Base-by-base conservation (phyloP, 1,284 basidiomycete species). In the Irpex sp. region DNA sequence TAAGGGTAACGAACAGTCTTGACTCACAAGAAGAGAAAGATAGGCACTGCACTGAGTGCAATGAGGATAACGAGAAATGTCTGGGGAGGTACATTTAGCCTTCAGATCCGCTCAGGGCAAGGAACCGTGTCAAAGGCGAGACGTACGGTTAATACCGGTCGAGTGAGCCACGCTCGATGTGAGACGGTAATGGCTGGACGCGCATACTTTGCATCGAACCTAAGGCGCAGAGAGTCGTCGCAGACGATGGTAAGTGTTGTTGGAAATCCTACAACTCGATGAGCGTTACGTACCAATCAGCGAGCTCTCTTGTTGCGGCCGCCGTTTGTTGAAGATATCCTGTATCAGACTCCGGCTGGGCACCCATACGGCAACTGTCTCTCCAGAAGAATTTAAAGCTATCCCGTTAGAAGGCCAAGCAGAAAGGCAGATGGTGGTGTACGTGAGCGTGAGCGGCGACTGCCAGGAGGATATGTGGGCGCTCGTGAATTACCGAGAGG, bases 1-100 rank as follows among this genome's bases (percentile, higher is more conserved):
- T 9, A 60, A 49, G 15, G 50, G 36, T 13, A n/a, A 26, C 31
- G 31, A 33, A 33, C 31, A 33, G 31, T 6, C 31, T 33, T 3
- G 5, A 65, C 66, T 15, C 53, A 67, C 66, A 62, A 26, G 58
- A 67, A 67, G 15, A 61, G 57, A 35, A 65, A 26, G 15, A 65
- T 37, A 3, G 66, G 66, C 11, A 65, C n/a, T 54, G 63, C 17
- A 50, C 66, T 64, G 47, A 67, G 59, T 7, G 54, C 35, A 11
- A 26, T 39, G 36, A 62, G 65, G 4, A 63, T 60, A 26, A 49
- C n/a, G 11, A 64, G n/a, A 39, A 67, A 67, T 2, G 64, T 57
- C 66, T 67, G 46, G 19, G 37, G 19, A 62, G 33, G n/a, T 17
- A 26, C 15, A 57, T 39, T n/a, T n/a, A 37, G 55, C 19, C 7